Conservation (phyloP, 371 early-diverging fungal species). For the Mucor sp. region DNA sequence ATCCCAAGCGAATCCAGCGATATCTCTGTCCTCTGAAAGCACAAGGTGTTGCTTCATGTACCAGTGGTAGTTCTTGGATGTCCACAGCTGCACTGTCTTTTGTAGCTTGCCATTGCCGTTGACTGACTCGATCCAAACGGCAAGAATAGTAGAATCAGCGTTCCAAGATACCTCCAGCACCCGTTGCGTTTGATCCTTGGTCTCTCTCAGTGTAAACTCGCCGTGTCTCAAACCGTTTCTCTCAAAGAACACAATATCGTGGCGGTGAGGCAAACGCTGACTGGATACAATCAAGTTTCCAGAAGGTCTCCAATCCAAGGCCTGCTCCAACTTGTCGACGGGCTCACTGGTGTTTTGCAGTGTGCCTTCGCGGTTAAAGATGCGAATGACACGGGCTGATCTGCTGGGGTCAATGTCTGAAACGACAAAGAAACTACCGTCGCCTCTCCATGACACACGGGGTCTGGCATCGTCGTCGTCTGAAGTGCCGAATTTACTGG, state of each 20-base stretch:
- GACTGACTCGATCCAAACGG: slow-evolving; percentile 64
- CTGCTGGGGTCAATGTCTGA: slow-evolving; percentile 63
- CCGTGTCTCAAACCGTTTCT: slow-evolving; percentile 94
- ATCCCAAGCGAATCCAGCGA: slow-evolving; percentile 71
- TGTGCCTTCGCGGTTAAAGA: slow-evolving; percentile 86
- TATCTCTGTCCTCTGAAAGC: slow-evolving; percentile 34
- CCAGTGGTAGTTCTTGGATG: slow-evolving; percentile 94
- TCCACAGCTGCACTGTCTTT: slow-evolving; percentile 86
- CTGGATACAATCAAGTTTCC: slow-evolving; percentile 89
- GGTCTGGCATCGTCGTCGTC: slow-evolving; percentile 75
- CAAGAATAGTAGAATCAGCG: slow-evolving; percentile 85
- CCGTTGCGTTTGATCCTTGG: slow-evolving; percentile 28
- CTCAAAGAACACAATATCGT: slow-evolving; percentile 93
- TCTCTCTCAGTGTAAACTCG: slow-evolving; percentile 81
- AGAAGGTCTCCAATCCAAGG: slow-evolving; percentile 86
- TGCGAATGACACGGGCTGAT: slow-evolving; percentile 71
- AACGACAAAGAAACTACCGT: slow-evolving; percentile 80
- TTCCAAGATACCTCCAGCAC: slow-evolving; percentile 82
- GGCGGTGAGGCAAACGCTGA: slow-evolving; percentile 79
- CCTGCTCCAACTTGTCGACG: slow-evolving; percentile 81
- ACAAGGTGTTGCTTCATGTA: slow-evolving; percentile 86
- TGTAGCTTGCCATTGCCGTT: slow-evolving; percentile 22
- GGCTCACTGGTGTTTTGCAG: slow-evolving; percentile 82
- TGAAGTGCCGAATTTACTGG: slow-evolving; percentile 55
- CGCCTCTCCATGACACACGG: slow-evolving; percentile 92